Conservation (phyloP, 306 rosid species). For the Casuarina equisetifolia region DNA sequence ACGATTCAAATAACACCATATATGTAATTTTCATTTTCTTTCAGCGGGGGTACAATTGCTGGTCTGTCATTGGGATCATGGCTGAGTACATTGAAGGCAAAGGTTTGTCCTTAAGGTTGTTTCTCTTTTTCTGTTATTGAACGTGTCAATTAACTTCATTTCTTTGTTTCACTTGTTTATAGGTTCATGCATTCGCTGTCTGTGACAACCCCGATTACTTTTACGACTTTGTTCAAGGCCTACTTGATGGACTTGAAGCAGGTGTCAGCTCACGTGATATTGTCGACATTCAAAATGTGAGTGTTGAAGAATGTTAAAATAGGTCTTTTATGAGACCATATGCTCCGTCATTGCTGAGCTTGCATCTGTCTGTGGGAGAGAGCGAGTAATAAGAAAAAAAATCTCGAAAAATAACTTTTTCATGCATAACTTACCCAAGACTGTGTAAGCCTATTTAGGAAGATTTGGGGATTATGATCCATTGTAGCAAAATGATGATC, state of each 20-base stretch:
- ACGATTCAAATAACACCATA: constrained; percentile 22
- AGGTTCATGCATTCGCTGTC: constrained; percentile 85
- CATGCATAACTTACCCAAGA: not conserved
- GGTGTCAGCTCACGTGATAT: constrained; percentile 68
- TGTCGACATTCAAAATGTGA: constrained; percentile 69
- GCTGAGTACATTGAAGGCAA: constrained; percentile 80
- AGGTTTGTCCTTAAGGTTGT: constrained; percentile 48
- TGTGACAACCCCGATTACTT: constrained; percentile 92
- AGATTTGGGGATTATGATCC: not conserved
- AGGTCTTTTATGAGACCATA: constrained; percentile 15
- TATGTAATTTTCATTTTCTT: constrained; percentile 26
- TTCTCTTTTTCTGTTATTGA: constrained; percentile 21
- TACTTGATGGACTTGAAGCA: constrained; percentile 81
- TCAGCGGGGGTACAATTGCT: constrained; percentile 89
- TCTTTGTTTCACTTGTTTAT: constrained; percentile 30
- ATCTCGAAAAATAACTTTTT: too few relatives aligned
- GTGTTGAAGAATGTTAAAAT: constrained; percentile 32
- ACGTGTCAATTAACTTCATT: constrained; percentile 14
- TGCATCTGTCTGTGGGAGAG: not conserved
- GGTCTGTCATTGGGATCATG: constrained; percentile 83
- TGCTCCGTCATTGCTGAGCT: constrained; percentile 14
- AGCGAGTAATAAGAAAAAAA: too few relatives aligned
- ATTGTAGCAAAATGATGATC: not conserved
- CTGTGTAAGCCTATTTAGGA: not conserved
- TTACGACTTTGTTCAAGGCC: constrained; percentile 72